Base-by-base conservation (phyloP, 805 yeast genomes). In the Cyberlindnera misumaiensis region DNA sequence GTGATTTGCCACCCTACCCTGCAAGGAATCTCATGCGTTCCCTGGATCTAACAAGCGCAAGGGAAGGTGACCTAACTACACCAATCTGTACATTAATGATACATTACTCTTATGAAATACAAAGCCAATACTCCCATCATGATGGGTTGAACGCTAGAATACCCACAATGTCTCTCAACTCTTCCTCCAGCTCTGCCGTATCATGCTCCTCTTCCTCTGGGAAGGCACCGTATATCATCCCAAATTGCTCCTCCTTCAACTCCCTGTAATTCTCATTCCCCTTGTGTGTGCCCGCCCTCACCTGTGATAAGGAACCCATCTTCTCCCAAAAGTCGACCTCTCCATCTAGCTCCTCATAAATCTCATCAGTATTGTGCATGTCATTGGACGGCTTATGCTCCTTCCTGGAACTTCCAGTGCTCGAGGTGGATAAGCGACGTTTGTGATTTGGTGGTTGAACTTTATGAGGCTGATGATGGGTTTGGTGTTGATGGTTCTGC, bases 321-420 rank as follows among this genome's bases (percentile, higher is more conserved):
- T 77, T 74, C 45, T 80, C 88, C 83, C 85, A 80, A 52, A 80
- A 81, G 53, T 80, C 87, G 26, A 73, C 48, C 16, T 75, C 86
- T 42, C 77, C 86, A 30, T 77, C 85, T 4, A 68, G 58, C 11
- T 72, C 80, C 28, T 68, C 77, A 27, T 50, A 44, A 10, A n/a
- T 49, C 40, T 15, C 48, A n/a, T 25, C 18, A 10, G 16, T 15
- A 13, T 13, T 26, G 15, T 20, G 17, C 26, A 12, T 27, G 4
- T 26, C 31, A 22, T 15, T 16, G 9, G 36, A 39, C 11, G 5
- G 12, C 6, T 15, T 26, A 17, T 30, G 31, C 35, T 37, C 20
- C 28, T 36, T 46, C 28, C 41, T 38, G 4, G 47, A 50, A 13
- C 46, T 42, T 15, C 43, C 48, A 13, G 45, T 46, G 26, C 48